Base-by-base conservation (phyloP, 2,329 filamentous ascomycete genomes). In the Esteya vermicola region DNA sequence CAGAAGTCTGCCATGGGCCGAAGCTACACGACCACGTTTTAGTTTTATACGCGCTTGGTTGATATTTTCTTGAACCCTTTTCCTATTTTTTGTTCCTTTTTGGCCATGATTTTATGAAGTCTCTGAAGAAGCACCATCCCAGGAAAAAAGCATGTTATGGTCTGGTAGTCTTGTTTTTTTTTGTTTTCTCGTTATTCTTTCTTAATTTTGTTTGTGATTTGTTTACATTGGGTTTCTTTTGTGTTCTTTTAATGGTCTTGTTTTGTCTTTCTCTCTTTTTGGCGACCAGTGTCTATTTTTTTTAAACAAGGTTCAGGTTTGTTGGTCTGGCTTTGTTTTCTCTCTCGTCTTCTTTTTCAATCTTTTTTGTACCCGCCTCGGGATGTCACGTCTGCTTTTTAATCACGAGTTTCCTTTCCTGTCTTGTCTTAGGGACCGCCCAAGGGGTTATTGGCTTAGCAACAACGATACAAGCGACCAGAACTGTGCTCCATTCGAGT, bases 1-100 rank as follows among this genome's bases (percentile, higher is more conserved):
- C 52, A 56, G 18, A 64, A 61, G 50, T 57, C 60, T 23, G 42
- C 44, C 22, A 47, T 63, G n/a, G 58, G 58, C 27, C 57, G 58
- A 41, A 64, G 57, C 46, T 59, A 52, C 45, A 60, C 56, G 19
- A 56, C 56, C 33, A 51, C 49, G 28, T 59, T 63, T 44, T 63
- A 23, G 10, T 9, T 13, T 9, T 14, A 16, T 10, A 18, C 16
- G 12, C 7, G 33, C 36, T 33, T 37, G 38, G 18, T 38, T 6
- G 12, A 31, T 31, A 40, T 23, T 31, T 26, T n/a, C 35, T 27
- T n/a, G n/a, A n/a, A n/a, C n/a, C 9, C 23, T 12, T 13, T 23
- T 34, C 26, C 33, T 36, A 8, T 33, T 39, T 39, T 39, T 28
- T 33, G 35, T 33, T 14, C 28, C 14, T 18, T 27, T 45, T 36